Evolutionary conservation across 192 early-diverging fungal genomes (phyloP), one percentile per base, ranked within the genome.

Genomic region (Podila clonocystis): DNA sequence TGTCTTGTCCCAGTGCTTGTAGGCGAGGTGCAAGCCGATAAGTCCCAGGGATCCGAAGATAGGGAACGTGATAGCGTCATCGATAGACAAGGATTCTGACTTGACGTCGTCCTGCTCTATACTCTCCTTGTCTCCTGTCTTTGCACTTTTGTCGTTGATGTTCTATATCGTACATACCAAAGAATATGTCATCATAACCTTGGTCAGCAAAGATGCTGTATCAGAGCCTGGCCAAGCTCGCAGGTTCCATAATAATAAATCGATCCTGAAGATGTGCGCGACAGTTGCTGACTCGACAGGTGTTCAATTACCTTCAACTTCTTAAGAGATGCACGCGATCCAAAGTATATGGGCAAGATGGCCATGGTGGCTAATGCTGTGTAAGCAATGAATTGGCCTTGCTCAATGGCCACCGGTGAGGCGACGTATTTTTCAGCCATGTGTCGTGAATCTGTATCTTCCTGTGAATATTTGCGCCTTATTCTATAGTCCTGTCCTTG

Each of bases 21-120:
- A 94, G 34, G 94, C 82, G 52, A 95, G 48, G 85, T 97, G 96
- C 63, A 99, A 83, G 4, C 87, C 86, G 41, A 97, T 87, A 0
- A 99, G 77, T n/a, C 87, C 91, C 11, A 74, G 72, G 13, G 96
- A 97, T 24, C 97, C 97, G 50, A 95, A 88, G 4, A 98, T 71
- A 5, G 97, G 97, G 68, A 96, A 95, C 91, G 88, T 88, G 67
- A 93, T 92, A 33, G 97, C 96, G 78, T 97, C 96, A 48, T 90
- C 86, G 2, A 91, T 72, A 2, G 93, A 89, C 60, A 98, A 88
- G 49, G 88, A 88, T 67, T 98, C 97, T 60, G 67, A 72, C 1
- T 68, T 68, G 60, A 82, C 87, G 26, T 93, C 90, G n/a, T 90
- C 88, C 26, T 87, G 86, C 19, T 90, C 89, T 59, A 87, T 90